Evolutionary conservation across 1,284 basidiomycete genomes (phyloP).

Genomic region (Cryptococcus deneoformans): DNA sequence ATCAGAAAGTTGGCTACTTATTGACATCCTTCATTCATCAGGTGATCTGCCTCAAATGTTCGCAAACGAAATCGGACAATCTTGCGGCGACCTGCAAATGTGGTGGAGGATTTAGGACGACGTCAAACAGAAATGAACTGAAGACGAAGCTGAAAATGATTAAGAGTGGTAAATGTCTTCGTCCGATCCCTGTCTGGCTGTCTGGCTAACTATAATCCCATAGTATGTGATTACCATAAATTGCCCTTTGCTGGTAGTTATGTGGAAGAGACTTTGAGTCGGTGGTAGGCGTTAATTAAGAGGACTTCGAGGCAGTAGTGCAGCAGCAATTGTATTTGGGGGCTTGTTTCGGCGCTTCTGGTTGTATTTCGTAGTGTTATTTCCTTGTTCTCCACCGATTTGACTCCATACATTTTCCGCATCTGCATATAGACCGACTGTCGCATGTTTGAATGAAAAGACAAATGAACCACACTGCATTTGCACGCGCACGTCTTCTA

Average conservation of each 20-base stretch:
- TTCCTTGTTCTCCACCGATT: no score
- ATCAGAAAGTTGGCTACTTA: not conserved
- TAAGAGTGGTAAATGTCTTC: slow-evolving; percentile 54
- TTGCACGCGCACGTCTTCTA: no score
- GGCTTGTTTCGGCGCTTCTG: no score
- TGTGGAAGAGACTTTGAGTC: slow-evolving; percentile 30
- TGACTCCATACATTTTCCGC: no score
- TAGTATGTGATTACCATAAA: slow-evolving; percentile 47
- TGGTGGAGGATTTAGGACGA: slow-evolving; percentile 75
- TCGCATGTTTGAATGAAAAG: no score
- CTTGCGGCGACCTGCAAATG: slow-evolving; percentile 82
- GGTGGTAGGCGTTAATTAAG: slow-evolving; percentile 27
- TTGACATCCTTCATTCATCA: slow-evolving; percentile 6
- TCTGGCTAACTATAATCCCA: not conserved
- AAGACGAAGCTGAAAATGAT: slow-evolving; percentile 70
- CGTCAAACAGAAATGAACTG: slow-evolving; percentile 66
- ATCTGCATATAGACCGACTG: no score
- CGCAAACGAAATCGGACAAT: slow-evolving; percentile 82
- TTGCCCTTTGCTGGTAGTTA: slow-evolving; percentile 45
- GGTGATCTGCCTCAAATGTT: slow-evolving; percentile 72
- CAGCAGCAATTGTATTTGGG: no score
- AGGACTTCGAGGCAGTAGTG: no score
- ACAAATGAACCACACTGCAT: no score
- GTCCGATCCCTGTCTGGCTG: not conserved
- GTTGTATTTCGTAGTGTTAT: no score